phyloP scores from a whole-genome alignment of 2,329 filamentous ascomycete genomes.

The Fusarium foetens region DNA sequence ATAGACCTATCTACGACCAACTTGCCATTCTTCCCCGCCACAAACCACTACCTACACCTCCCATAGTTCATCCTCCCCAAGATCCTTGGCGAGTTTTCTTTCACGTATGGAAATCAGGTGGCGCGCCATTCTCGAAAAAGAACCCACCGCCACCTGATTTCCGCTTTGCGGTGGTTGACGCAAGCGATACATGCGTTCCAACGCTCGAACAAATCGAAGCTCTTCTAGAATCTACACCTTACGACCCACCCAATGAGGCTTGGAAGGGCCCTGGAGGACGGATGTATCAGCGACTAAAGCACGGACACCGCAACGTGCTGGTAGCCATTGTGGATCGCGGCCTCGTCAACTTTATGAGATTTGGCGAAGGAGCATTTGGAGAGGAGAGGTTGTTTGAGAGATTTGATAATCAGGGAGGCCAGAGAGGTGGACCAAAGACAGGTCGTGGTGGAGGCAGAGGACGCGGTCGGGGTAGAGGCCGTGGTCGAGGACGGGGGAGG shows the following conservation, averaged over 20 bases:
- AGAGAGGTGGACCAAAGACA: conserved; percentile 54
- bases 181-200: conserved; percentile 76
- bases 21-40: conserved; percentile 79
- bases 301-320: conserved; percentile 85
- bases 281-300: conserved; percentile 82
- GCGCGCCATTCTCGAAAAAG: conserved; percentile 78
- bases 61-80: conserved; percentile 43
- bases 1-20: conserved; percentile 77
- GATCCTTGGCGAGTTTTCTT: conserved; percentile 79
- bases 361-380: conserved; percentile 83
- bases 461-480: conserved; percentile 42
- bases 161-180: conserved; percentile 82
- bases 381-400: conserved; percentile 77
- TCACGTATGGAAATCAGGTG: conserved; percentile 79
- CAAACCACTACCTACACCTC: conserved; percentile 59
- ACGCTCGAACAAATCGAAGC: conserved; percentile 75
- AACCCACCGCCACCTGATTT: conserved; percentile 83
- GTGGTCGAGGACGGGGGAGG: conserved; percentile 39
- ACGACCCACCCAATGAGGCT: conserved; percentile 64
- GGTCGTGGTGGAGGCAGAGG: conserved; percentile 54
- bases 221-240: conserved; percentile 78
- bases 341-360: conserved; percentile 84
- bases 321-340: conserved; percentile 91
- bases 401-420: conserved; percentile 55
- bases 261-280: conserved; percentile 57